A percentile compares a stretch with the other conserved stretches of the same genome.
Evolutionary conservation across 331 rosid species (phyloP).

Genomic region (Malus hybrid): DNA sequence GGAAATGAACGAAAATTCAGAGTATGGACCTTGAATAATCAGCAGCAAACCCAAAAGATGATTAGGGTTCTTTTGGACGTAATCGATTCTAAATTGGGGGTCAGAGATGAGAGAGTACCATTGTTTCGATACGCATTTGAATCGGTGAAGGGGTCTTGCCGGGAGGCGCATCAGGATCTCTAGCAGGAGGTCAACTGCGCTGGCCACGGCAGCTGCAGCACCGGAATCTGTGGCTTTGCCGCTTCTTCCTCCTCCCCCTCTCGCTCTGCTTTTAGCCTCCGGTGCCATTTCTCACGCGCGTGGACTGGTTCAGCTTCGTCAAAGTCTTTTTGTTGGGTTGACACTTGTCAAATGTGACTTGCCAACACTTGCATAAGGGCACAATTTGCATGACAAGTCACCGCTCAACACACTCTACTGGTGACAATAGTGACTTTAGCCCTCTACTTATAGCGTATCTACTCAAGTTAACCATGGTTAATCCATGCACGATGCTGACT

Average conservation of each 20-base stretch:
- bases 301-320: background rate
- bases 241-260: background rate
- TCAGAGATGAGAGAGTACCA: background rate
- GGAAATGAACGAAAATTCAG: background rate
- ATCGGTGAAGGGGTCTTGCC: background rate
- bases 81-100: background rate
- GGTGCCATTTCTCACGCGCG: background rate
- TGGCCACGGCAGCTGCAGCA: background rate
- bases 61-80: background rate
- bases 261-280: background rate
- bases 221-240: background rate
- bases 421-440: background rate
- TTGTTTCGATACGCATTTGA: background rate
- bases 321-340: background rate
- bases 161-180: constrained; percentile 5
- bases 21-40: background rate
- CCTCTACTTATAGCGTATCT: no score
- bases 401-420: background rate
- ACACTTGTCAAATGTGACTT: background rate
- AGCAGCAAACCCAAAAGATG: background rate
- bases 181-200: background rate
- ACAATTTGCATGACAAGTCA: background rate
- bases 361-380: background rate
- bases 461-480: no score
- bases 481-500: no score